Evolutionary conservation across 495 filamentous ascomycete species (phyloP), one percentile per base, ranked within the genome.

Genomic region (Xeromyces bisporus): DNA sequence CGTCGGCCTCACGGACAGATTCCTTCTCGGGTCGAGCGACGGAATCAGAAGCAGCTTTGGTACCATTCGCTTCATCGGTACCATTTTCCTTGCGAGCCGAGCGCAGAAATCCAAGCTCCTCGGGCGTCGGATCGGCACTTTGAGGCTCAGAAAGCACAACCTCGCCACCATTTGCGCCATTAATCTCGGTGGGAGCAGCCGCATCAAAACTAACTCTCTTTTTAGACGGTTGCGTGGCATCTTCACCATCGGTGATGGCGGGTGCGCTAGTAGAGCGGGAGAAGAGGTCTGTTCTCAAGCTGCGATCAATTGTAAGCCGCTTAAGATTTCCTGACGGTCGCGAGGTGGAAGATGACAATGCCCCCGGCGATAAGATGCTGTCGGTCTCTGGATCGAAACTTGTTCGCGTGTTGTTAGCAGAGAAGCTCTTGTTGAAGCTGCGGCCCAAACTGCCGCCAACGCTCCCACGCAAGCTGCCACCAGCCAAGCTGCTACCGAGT

Each of bases 201-300:
- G 73, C 69, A 43, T 93, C 82, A 43, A 96, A 96, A 55, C 82
- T 93, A 31, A 94, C 89, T 34, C 73, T 72, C 58, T 93, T 93
- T 43, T 72, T 80, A 38, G 51, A 31, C 3, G 63, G 47, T 8
- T 47, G 55, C 3, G 40, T 26, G 3, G 47, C 31, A 13, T 64
- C 57, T 16, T 55, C 53, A 15, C 73, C 67, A 35, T 69, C 63
- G 29, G 64, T 64, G 39, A 61, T 50, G 7, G 52, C 42, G 4
- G 68, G 62, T 3, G 62, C 62, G 44, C 48, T 58, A 42, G 47
- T 44, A 17, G 42, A 47, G 29, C 51, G 55, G 11, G 53, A 53
- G 55, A 84, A 87, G 3, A 91, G 55, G 51, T 89, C 82, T 32
- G 69, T 76, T 18, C 71, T 72, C 47, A 96, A 59, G 39, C 74